Evolutionary conservation across 139 green algal genomes (phyloP), one percentile per base, ranked within the genome.

Genomic region (Marvania coccoides): DNA sequence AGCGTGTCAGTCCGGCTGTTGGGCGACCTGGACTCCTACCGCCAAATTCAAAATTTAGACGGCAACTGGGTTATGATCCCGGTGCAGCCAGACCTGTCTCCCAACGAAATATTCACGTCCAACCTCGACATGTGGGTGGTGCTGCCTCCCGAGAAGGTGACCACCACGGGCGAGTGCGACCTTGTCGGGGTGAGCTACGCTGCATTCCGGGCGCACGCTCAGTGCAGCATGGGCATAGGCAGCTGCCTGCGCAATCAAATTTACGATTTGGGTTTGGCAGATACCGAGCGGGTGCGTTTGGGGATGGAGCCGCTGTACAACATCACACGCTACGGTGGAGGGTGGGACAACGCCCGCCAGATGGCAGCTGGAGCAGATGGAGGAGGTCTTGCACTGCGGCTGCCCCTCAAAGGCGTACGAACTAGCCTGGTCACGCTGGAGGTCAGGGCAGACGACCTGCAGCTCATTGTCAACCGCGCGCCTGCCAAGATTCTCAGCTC

Each of bases 21-120:
- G 65, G 88, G 88, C 1, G 88, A 95, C 65, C 66, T 95, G 39
- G 80, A 74, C 2, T 70, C 63, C 2, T 95, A 94, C 72, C 81
- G 72, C 3, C 58, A 85, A 37, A 66, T 87, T 46, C 81, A 81
- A 7, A 65, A 63, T 9, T 58, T 95, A 36, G 83, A 68, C 67
- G 82, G 64, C 59, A 70, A 61, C 28, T 79, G 68, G 71, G 40
- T 82, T 4, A 67, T 83, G 46, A 30, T 81, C 3, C 67, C 70
- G 19, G 24, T 45, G 7, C 24, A 65, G 34, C 35, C 56, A 65
- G 71, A 70, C n/a, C 9, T 48, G 39, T 30, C 26, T 7, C 54
- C 65, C 7, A 67, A 72, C 29, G 28, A 47, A 7, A 69, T 61
- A 0, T 58, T 86, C 13, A 58, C 61, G n/a, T 57, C 23, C 36